Evolutionary conservation across 495 filamentous ascomycete species (phyloP).

Genomic region (Xylaria venustula): DNA sequence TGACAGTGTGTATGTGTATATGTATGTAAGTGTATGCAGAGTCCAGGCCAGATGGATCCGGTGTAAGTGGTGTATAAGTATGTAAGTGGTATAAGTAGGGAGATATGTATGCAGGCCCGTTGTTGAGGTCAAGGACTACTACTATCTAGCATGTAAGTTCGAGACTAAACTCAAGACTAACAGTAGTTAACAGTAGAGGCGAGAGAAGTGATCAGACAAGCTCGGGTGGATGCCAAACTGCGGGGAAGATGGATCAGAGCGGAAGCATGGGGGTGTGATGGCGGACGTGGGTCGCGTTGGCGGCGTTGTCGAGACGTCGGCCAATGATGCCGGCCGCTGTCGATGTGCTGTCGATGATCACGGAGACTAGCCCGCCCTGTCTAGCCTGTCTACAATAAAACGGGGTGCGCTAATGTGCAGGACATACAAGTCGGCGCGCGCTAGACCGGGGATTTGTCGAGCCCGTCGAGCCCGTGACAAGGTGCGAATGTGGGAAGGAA

Average conservation of each 20-base stretch:
- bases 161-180: background rate
- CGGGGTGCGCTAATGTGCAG: too few species aligned
- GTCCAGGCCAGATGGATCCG: background rate
- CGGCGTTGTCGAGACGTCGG: background rate
- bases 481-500: background rate
- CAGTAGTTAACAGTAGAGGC: background rate
- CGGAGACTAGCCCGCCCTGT: background rate
- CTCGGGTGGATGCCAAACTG: constrained; percentile 7
- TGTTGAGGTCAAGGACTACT: background rate
- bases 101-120: background rate
- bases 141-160: background rate
- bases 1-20: background rate
- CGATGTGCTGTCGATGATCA: background rate
- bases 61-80: background rate
- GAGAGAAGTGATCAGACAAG: background rate
- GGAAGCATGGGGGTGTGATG: constrained; percentile 10
- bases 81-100: background rate
- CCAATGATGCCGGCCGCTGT: constrained; percentile 3
- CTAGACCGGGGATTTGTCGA: too few species aligned
- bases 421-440: too few species aligned
- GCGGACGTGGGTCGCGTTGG: background rate
- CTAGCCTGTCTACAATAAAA: too few species aligned
- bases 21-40: background rate
- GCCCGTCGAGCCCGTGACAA: constrained; percentile 5
- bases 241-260: constrained; percentile 12